Evolutionary conservation across 2,329 filamentous ascomycete species (phyloP).

Genomic region (Coleophoma crateriformis): DNA sequence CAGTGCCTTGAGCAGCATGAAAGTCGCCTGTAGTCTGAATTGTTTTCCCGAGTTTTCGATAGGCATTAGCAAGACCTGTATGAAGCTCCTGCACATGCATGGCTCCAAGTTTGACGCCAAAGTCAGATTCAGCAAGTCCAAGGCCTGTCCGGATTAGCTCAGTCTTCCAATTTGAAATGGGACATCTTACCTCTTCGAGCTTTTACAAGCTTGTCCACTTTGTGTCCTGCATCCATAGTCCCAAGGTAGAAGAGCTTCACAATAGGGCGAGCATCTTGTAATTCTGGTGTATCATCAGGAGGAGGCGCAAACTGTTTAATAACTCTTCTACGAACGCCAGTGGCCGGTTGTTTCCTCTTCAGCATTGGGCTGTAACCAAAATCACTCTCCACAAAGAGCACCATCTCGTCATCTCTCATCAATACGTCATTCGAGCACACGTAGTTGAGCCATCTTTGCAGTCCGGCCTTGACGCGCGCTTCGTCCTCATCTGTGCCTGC

Average conservation of each 20-base stretch:
- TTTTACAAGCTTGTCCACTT: conserved; percentile 92
- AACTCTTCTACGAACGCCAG: conserved; percentile 88
- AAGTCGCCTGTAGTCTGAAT: conserved; percentile 92
- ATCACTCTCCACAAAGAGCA: conserved; percentile 97
- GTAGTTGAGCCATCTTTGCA: conserved; percentile 94
- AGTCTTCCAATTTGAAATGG: conserved; percentile 5
- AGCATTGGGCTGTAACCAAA: conserved; percentile 97
- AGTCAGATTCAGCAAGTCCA: conserved; percentile 85
- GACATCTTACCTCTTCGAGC: conserved; percentile 70
- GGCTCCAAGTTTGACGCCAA: conserved; percentile 81
- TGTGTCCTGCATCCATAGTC: conserved; percentile 95
- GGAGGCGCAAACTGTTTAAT: conserved; percentile 98
- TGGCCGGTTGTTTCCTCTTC: conserved; percentile 93
- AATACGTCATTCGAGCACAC: conserved; percentile 89
- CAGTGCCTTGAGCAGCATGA: conserved; percentile 93
- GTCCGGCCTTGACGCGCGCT: conserved; percentile 74
- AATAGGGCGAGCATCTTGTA: conserved; percentile 80
- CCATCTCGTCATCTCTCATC: conserved; percentile 93
- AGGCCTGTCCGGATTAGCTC: conserved; percentile 57
- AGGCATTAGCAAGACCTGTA: conserved; percentile 79
- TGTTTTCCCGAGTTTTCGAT: conserved; percentile 89
- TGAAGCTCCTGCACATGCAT: conserved; percentile 92
- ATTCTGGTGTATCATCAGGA: conserved; percentile 92
- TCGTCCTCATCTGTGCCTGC: conserved; percentile 97
- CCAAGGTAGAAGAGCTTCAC: conserved; percentile 96